Conservation (phyloP, 202 grass and related monocot species). For the Setaria viridis region DNA sequence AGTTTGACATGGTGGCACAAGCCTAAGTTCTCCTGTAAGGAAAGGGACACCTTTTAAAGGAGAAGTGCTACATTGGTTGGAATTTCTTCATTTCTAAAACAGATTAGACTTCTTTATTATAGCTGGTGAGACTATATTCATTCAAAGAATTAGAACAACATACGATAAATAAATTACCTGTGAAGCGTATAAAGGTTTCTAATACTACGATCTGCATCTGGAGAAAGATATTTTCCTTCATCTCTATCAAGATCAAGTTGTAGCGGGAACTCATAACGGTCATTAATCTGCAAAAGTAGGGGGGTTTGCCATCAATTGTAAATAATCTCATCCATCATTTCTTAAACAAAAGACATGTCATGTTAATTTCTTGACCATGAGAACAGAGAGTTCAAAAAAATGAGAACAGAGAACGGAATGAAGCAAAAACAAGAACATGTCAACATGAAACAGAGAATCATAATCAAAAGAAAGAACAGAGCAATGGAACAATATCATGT, state of each 20-base stretch:
- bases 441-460: background rate
- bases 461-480: conserved; percentile 24
- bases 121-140: conserved; percentile 6
- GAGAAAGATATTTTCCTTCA: conserved; percentile 88
- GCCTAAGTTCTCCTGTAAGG: background rate
- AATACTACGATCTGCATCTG: conserved; percentile 86
- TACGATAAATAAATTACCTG: conserved; percentile 56
- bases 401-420: conserved; percentile 24
- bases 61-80: background rate
- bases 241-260: conserved; percentile 94
- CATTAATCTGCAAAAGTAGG: conserved; percentile 79
- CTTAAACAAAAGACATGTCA: background rate
- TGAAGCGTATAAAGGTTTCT: conserved; percentile 95
- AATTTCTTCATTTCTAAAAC: conserved; percentile 29
- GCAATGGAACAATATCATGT: background rate
- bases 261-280: conserved; percentile 89
- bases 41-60: background rate
- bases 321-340: conserved; percentile 21
- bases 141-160: conserved; percentile 5
- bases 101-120: conserved; percentile 5
- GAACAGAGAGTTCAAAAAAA: background rate
- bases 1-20: background rate
- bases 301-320: conserved; percentile 17
- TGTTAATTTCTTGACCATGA: conserved; percentile 33
- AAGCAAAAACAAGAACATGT: conserved; percentile 18